phyloP scores from a whole-genome alignment of 1,139 yeast species.

The Pichia sp. region DNA sequence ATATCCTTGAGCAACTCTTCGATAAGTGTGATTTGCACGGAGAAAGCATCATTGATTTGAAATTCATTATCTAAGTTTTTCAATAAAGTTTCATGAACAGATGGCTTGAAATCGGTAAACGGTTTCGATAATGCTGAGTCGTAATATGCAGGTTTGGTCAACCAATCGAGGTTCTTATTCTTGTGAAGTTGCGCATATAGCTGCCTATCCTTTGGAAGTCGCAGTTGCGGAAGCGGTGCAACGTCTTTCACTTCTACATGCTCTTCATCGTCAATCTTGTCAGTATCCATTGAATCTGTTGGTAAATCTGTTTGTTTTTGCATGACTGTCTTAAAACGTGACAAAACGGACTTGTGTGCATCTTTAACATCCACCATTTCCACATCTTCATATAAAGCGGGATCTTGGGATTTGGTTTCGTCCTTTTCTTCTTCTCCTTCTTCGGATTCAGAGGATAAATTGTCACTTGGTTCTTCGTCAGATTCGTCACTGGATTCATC shows the following conservation, averaged over 20 bases:
- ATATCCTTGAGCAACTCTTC: slow-evolving; percentile 49
- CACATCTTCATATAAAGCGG: too few relatives aligned
- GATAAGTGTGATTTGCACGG: slow-evolving; percentile 69
- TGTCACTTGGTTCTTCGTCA: neutral
- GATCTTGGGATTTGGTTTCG: too few relatives aligned
- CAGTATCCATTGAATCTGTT: neutral
- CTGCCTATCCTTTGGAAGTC: slow-evolving; percentile 43
- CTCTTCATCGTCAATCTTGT: slow-evolving; percentile 15
- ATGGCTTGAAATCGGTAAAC: slow-evolving; percentile 34
- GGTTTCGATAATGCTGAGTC: slow-evolving; percentile 36
- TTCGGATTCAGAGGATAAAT: neutral
- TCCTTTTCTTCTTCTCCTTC: slow-evolving; percentile 10
- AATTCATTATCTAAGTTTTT: slow-evolving; percentile 37
- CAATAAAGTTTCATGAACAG: slow-evolving; percentile 34
- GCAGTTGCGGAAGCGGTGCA: slow-evolving; percentile 82
- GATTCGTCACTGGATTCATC: slow-evolving; percentile 3
- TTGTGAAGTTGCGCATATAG: slow-evolving; percentile 34
- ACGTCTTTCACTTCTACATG: slow-evolving; percentile 38
- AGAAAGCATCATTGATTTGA: slow-evolving; percentile 55
- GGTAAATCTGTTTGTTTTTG: slow-evolving; percentile 17
- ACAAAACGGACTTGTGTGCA: slow-evolving; percentile 32
- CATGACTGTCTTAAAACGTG: slow-evolving; percentile 35
- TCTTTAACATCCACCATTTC: neutral
- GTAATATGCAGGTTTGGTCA: slow-evolving; percentile 55
- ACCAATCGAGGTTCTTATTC: slow-evolving; percentile 52